Base-by-base conservation (phyloP, 345 rosid species). In the Heritiera fomes region DNA sequence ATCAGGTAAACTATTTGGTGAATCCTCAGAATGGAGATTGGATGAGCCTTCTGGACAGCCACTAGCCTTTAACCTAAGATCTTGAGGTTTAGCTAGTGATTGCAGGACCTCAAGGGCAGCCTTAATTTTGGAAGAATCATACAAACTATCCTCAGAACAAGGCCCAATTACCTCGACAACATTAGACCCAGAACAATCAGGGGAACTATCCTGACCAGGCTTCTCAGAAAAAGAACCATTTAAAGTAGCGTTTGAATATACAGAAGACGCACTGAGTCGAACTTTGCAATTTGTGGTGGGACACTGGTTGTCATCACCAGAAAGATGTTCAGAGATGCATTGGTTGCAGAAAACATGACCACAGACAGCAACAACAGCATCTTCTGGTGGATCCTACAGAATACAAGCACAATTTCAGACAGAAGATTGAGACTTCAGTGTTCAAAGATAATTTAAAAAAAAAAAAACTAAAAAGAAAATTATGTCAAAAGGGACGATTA, bases 311-410 rank as follows among this genome's bases (percentile, higher is more conserved):
- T 89, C 94, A 73, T 96, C 97, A 43, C 97, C 91, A 53, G 84
- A 88, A 53, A 94, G 90, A 85, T 83, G 92, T 75, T 94, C 97
- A 75, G 85, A 88, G 63, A 92, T 87, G 87, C 99, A 96, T 71
- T 94, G 97, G 72, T 87, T 91, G 88, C 99, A 96, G 87, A 94
- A 96, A 77, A 96, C 97, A 85, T 96, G 98, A 71, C 97, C 90
- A 78, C 99, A 96, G 49, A 83, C 80, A 23, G 98, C 86, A 80
- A 90, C 94, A 84, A 92, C 95, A 79, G 98, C 99, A 86, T 90
- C 99, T 85, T 96, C 99, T 49, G 99, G 99, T 41, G 97, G 87
- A 88, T 94, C 99, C 99, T 96, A 77, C 23, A 84, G 65, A 78
- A 67, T 75, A 45, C 34, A 55, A 73, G 72, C 55, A 62, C n/a